Evolutionary conservation across 2,329 filamentous ascomycete genomes (phyloP).

Genomic region (Sporothrix mexicana): DNA sequence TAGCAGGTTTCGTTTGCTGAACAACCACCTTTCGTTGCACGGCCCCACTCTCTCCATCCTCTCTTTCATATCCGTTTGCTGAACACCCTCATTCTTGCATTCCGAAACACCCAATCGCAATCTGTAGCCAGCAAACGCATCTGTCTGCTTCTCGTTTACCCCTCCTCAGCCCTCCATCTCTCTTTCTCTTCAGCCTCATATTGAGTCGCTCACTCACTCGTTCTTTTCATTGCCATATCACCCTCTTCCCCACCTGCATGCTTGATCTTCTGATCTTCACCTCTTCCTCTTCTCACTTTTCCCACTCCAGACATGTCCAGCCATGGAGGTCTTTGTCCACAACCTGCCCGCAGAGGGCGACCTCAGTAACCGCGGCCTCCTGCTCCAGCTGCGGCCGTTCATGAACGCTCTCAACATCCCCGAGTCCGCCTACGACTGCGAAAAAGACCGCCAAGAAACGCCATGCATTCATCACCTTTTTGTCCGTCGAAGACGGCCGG

Average conservation of each 20-base stretch:
- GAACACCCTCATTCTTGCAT: too few relatives aligned
- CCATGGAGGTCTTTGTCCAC: slow-evolving; percentile 55
- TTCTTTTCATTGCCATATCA: not conserved
- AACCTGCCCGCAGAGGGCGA: slow-evolving; percentile 49
- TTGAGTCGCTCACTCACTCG: not conserved
- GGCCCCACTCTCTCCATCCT: not conserved
- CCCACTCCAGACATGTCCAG: not conserved
- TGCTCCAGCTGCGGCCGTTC: slow-evolving; percentile 48
- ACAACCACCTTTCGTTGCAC: too few relatives aligned
- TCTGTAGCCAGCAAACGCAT: not conserved
- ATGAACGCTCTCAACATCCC: slow-evolving; percentile 51
- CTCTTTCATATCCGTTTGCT: not conserved
- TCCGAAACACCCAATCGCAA: too few relatives aligned
- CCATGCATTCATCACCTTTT: slow-evolving; percentile 53
- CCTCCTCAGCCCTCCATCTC: not conserved
- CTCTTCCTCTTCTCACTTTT: not conserved
- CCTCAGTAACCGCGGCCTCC: slow-evolving; percentile 49
- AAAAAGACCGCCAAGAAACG: slow-evolving; percentile 48
- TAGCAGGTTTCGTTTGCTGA: not conserved
- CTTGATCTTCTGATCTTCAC: not conserved
- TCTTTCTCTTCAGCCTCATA: not conserved
- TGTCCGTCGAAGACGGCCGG: slow-evolving; percentile 47
- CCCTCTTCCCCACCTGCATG: not conserved
- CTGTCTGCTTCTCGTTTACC: not conserved
- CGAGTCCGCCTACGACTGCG: slow-evolving; percentile 48